Percentiles rank a stretch among this genome's conserved stretches.
phyloP scores from a whole-genome alignment of 73 alveolate genomes.

The Symbiodinium pilosum region DNA sequence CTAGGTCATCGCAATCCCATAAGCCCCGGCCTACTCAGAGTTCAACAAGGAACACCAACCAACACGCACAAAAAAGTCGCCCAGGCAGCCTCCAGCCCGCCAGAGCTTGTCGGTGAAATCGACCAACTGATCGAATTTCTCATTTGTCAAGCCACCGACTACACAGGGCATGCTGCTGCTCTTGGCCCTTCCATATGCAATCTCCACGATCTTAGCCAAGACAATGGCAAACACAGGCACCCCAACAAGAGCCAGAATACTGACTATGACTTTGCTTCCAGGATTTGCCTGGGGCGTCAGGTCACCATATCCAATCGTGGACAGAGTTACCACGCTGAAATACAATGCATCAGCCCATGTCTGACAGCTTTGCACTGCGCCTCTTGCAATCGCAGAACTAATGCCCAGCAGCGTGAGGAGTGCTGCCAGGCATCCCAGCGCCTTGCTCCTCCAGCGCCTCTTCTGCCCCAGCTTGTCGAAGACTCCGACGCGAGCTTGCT shows the following conservation, averaged over 20 bases:
- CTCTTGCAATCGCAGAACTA: neutral
- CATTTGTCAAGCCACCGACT: constrained; percentile 67
- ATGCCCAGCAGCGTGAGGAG: neutral
- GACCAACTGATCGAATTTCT: constrained; percentile 55
- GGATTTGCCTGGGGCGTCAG: constrained; percentile 14
- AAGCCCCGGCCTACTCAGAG: too few relatives aligned
- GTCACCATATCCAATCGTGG: constrained; percentile 73
- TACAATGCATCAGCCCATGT: constrained; percentile 79
- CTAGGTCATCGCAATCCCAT: too few relatives aligned
- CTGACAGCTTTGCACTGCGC: neutral
- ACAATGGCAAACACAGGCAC: constrained; percentile 70
- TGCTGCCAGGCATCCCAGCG: neutral
- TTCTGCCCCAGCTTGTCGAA: constrained; percentile 37
- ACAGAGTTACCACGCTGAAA: constrained; percentile 45
- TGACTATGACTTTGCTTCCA: neutral
- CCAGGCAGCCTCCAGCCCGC: constrained; percentile 46
- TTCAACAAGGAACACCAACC: too few relatives aligned
- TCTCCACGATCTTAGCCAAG: constrained; percentile 82
- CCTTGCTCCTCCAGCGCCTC: constrained; percentile 55
- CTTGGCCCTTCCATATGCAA: constrained; percentile 78
- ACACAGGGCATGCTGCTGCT: constrained; percentile 34
- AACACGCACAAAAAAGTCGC: too few relatives aligned
- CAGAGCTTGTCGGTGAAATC: constrained; percentile 77
- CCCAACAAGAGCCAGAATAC: constrained; percentile 42
- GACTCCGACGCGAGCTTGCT: constrained; percentile 78